phyloP scores from a whole-genome alignment of 345 rosid genomes.

The Combretum micranthum region DNA sequence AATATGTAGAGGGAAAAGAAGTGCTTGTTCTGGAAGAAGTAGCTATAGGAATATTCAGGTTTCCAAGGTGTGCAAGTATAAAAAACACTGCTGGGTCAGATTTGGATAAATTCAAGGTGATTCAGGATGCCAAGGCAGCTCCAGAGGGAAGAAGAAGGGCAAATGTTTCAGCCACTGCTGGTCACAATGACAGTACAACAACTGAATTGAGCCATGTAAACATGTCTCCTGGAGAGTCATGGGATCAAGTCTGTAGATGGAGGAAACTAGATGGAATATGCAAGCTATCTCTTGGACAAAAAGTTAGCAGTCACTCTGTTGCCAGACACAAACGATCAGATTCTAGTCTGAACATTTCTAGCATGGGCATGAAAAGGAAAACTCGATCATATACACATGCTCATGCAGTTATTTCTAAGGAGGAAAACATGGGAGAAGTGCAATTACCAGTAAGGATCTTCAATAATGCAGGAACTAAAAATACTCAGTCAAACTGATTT shows the following conservation, averaged over 20 bases:
- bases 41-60: slow-evolving; percentile 6
- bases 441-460: slow-evolving; percentile 2
- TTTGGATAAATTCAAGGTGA: slow-evolving; percentile 5
- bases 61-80: slow-evolving; percentile 2
- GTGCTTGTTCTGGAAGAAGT: slow-evolving; percentile 6
- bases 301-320: slow-evolving; percentile 8
- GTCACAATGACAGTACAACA: too few relatives aligned
- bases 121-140: too few relatives aligned
- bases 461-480: slow-evolving; percentile 7
- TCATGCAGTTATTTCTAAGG: background rate
- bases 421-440: slow-evolving; percentile 6
- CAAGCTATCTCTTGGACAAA: slow-evolving; percentile 8
- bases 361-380: slow-evolving; percentile 24
- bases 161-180: too few relatives aligned
- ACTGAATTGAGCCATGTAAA: background rate
- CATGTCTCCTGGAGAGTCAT: background rate
- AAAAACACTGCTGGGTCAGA: too few relatives aligned
- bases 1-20: slow-evolving; percentile 10
- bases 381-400: slow-evolving; percentile 15
- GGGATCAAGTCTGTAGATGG: too few relatives aligned
- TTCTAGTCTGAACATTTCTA: slow-evolving; percentile 11
- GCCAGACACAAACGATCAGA: slow-evolving; percentile 18
- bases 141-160: too few relatives aligned
- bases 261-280: background rate
- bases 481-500: slow-evolving; percentile 6